Percentiles rank a stretch among this genome's conserved stretches.
Evolutionary conservation across 2,329 filamentous ascomycete genomes (phyloP).

Genomic region (Aaosphaeria pasadenensis): DNA sequence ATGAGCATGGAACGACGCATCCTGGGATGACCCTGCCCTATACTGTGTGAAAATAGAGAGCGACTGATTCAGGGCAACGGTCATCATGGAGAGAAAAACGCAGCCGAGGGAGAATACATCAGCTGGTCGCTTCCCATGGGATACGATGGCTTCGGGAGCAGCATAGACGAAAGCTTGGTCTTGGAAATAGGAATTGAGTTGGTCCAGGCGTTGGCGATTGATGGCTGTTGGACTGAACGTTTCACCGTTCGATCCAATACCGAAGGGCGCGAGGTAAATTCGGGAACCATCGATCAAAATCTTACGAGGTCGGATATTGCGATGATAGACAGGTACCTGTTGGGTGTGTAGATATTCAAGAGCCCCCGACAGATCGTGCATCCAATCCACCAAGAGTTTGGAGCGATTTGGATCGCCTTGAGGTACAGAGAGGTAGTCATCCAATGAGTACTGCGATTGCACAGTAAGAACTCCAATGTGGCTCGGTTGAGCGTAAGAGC

Average conservation of each 20-base stretch:
- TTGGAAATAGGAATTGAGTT: conserved; percentile 27
- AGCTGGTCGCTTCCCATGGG: conserved; percentile 34
- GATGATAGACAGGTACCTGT: conserved; percentile 27
- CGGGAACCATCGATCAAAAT: conserved; percentile 36
- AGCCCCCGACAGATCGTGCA: conserved; percentile 38
- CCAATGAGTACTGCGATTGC: conserved; percentile 34
- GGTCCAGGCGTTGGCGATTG: conserved; percentile 27
- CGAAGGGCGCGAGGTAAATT: conserved; percentile 36
- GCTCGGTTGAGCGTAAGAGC: conserved; percentile 37
- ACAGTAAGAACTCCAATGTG: conserved; percentile 34
- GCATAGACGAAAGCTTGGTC: conserved; percentile 38
- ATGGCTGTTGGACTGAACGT: conserved; percentile 25
- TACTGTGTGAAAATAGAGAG: conserved; percentile 33
- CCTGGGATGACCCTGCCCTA: conserved; percentile 30
- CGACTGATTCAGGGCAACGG: conserved; percentile 34
- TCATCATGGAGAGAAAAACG: conserved; percentile 39
- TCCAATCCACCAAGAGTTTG: conserved; percentile 37
- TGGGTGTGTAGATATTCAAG: conserved; percentile 38
- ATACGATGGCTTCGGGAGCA: conserved; percentile 36
- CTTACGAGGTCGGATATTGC: conserved; percentile 37
- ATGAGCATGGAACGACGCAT: conserved; percentile 39
- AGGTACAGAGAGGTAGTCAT: conserved; percentile 34
- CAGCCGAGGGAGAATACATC: conserved; percentile 41
- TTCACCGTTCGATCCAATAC: conserved; percentile 27
- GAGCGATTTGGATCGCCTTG: conserved; percentile 27